Evolutionary conservation across 2,329 filamentous ascomycete species (phyloP), one percentile per base, ranked within the genome.

Genomic region (Tricladium varicosporioides): DNA sequence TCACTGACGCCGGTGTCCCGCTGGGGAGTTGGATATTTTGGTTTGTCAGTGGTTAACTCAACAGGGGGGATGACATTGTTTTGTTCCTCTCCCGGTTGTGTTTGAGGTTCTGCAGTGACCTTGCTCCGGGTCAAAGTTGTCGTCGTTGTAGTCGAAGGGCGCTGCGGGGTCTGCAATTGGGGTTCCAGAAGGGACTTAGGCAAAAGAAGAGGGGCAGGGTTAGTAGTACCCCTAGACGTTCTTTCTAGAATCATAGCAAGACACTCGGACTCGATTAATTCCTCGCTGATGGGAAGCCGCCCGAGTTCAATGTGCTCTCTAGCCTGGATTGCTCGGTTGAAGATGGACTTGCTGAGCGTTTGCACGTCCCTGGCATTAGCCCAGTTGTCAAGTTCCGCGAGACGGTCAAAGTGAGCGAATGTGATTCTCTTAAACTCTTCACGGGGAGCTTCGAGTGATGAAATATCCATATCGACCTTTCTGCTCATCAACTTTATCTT

Each of bases 281-380:
- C 32, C 32, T 36, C 32, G 7, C 8, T 8, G 7, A 36, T 13
- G 13, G 7, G 32, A 8, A 36, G 13, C 13, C 7, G 32, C 8
- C 32, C 32, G 8, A 8, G 32, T 13, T 7, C 32, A 8, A 36
- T 36, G 13, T n/a, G 32, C 32, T 36, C 32, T 36, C 32, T 7
- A 36, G 32, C 7, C 32, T 36, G 7, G 32, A 36, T 36, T 7
- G 32, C 32, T 36, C 13, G 7, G 13, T 36, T 36, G 32, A 36
- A 52, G 36, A 63, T 19, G 5, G 13, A 48, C 15, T 66, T 65
- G 22, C 44, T 48, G 43, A 64, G 54, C 1, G 63, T 65, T 27
- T 65, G 54, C 9, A 65, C 53, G 58, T 64, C 60, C n/a, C 63
- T 54, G 4, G 54, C 63, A 59, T 60, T 64, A 5, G 58, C 63